phyloP scores from a whole-genome alignment of 75 land plant species.

The Adiantum capillusveneris region DNA sequence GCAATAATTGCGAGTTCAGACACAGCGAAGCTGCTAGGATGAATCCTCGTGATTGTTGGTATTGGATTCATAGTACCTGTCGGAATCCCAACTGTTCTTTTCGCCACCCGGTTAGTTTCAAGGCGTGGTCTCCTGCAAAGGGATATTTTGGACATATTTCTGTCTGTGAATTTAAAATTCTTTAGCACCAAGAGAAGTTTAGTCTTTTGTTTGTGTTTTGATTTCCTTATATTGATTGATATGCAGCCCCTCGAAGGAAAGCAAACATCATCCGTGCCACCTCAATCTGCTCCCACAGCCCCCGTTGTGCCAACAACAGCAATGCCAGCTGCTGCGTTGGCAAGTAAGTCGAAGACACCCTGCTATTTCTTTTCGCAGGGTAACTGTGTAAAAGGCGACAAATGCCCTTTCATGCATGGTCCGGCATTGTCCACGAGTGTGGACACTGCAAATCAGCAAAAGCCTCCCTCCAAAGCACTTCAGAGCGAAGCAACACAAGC shows the following conservation, averaged over 20 bases:
- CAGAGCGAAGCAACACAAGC: too few relatives aligned
- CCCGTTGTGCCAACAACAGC: background rate
- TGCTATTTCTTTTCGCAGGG: constrained; percentile 64
- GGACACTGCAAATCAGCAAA: too few relatives aligned
- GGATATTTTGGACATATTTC: background rate
- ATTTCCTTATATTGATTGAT: too few relatives aligned
- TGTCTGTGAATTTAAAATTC: background rate
- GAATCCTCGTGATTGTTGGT: constrained; percentile 87
- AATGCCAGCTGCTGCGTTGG: constrained; percentile 1
- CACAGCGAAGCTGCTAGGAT: constrained; percentile 74
- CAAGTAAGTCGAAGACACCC: constrained; percentile 22
- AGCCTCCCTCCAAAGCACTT: too few relatives aligned
- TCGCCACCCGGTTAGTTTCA: constrained; percentile 52
- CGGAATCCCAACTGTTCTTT: constrained; percentile 62
- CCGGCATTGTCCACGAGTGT: background rate
- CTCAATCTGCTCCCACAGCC: too few relatives aligned
- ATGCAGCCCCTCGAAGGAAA: background rate
- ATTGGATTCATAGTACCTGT: constrained; percentile 69
- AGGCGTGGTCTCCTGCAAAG: background rate
- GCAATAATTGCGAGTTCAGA: constrained; percentile 69
- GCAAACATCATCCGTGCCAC: background rate
- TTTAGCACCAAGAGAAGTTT: background rate
- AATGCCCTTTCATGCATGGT: constrained; percentile 73
- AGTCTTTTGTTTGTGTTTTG: too few relatives aligned
- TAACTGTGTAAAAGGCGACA: constrained; percentile 72